These are phyloP conservation scores for Glarea lozoyensis DNA, from an alignment of 495 filamentous ascomycete genomes.

Conservation along the genomic window DNA sequence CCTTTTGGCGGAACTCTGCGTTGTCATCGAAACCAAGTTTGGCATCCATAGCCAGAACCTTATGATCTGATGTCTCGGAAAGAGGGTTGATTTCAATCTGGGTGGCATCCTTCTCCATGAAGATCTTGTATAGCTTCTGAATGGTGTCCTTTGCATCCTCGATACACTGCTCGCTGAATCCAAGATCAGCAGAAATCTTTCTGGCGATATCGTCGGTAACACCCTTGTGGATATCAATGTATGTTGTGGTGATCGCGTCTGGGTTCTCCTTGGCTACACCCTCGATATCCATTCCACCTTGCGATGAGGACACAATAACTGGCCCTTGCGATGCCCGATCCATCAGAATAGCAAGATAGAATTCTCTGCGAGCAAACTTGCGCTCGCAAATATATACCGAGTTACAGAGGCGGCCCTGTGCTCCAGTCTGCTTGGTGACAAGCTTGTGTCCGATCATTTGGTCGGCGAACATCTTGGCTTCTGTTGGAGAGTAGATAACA, in stretches of 20 bases:
- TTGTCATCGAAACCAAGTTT: constrained; percentile 98
- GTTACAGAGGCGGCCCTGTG: constrained; percentile 83
- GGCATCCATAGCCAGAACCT: constrained; percentile 97
- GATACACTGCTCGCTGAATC: constrained; percentile 95
- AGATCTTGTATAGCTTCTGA: constrained; percentile 97
- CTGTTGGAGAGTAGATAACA: constrained; percentile 83
- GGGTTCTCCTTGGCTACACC: constrained; percentile 95
- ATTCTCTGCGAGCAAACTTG: constrained; percentile 98
- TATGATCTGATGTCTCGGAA: constrained; percentile 92
- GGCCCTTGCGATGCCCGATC: constrained; percentile 86
- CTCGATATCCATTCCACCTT: constrained; percentile 99
- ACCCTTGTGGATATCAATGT: constrained; percentile 87
- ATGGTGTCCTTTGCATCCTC: constrained; percentile 90
- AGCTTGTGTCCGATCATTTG: constrained; percentile 99
- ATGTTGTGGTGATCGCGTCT: constrained; percentile 85
- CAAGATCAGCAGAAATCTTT: constrained; percentile 83
- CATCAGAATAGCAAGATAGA: constrained; percentile 98
- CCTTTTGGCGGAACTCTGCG: constrained; percentile 94
- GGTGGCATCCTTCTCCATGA: constrained; percentile 95
- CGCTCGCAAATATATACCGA: constrained; percentile 97
- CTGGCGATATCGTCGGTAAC: constrained; percentile 92
- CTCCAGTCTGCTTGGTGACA: constrained; percentile 98
- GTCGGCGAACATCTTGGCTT: constrained; percentile 91
- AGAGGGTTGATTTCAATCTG: constrained; percentile 99
- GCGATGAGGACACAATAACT: constrained; percentile 93